phyloP scores from a whole-genome alignment of 2,329 filamentous ascomycete genomes.

The Aspergillus carbonarius region DNA sequence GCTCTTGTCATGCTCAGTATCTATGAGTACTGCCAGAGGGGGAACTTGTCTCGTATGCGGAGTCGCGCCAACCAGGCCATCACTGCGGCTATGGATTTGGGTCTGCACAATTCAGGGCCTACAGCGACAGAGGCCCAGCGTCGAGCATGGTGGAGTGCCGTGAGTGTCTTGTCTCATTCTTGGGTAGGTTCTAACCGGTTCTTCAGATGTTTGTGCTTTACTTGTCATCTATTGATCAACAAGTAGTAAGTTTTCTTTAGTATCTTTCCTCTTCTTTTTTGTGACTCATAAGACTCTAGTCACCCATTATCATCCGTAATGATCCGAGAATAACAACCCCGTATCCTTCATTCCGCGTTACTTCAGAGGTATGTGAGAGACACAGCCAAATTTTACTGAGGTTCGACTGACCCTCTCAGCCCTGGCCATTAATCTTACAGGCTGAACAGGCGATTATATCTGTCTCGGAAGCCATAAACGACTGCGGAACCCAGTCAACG shows the following conservation, averaged over 20 bases:
- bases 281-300: conserved; percentile 6
- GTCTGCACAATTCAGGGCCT: conserved; percentile 18
- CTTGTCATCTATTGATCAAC: conserved; percentile 20
- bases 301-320: conserved; percentile 19
- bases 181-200: background rate
- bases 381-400: no score
- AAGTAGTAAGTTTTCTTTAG: conserved; percentile 11
- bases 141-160: conserved; percentile 29
- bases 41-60: conserved; percentile 25
- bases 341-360: conserved; percentile 17
- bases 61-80: conserved; percentile 25
- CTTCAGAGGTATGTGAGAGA: background rate
- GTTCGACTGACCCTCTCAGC: conserved; percentile 11
- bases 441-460: background rate
- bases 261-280: background rate
- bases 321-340: conserved; percentile 27
- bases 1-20: conserved; percentile 22
- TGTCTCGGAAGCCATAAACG: background rate
- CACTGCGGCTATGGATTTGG: conserved; percentile 27
- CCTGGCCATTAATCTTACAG: conserved; percentile 16
- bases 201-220: conserved; percentile 21
- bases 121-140: conserved; percentile 20
- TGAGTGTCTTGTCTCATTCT: conserved; percentile 9
- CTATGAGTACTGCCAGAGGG: conserved; percentile 27
- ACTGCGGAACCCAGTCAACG: background rate